These are phyloP conservation scores for Xylariomycetidae sp. DNA, from an alignment of 2,329 filamentous ascomycete species.

Conservation along the genomic window DNA sequence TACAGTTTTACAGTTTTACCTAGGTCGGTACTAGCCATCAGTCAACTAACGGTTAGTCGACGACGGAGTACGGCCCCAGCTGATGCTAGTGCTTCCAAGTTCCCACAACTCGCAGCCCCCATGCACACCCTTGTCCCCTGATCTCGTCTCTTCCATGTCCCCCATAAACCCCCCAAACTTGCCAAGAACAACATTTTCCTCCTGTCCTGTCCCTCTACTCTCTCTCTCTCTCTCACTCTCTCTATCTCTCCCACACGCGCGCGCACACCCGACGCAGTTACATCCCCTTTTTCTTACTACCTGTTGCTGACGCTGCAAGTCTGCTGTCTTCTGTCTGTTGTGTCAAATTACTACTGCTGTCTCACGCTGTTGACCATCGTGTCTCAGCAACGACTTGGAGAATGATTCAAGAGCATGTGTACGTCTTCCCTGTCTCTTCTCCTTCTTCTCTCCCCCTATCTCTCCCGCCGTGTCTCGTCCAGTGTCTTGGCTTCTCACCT, in stretches of 20 bases:
- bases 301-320: conserved; percentile 6
- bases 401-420: conserved; percentile 29
- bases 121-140: too few species aligned
- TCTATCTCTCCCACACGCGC: conserved; percentile 9
- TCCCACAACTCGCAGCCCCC: too few species aligned
- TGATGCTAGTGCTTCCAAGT: too few species aligned
- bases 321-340: conserved; percentile 2
- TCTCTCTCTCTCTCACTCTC: conserved; percentile 6
- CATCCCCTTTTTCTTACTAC: conserved; percentile 5
- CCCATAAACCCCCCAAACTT: conserved; percentile 27
- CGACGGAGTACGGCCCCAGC: too few species aligned
- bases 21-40: too few species aligned
- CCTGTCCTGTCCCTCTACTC: conserved; percentile 6
- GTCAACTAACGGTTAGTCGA: too few species aligned
- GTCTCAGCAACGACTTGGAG: conserved; percentile 22
- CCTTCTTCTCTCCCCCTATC: conserved; percentile 1
- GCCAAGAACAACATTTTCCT: conserved; percentile 28
- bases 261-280: too few species aligned
- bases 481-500: conserved; percentile 12
- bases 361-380: conserved; percentile 15
- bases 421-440: conserved; percentile 16
- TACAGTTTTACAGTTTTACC: too few species aligned
- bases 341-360: conserved; percentile 3
- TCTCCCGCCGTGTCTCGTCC: conserved; percentile 7
- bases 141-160: too few species aligned